Percentiles rank a stretch among this genome's conserved stretches.
phyloP scores from a whole-genome alignment of 768 basidiomycete genomes.

The Boletus subcaerulescens region DNA sequence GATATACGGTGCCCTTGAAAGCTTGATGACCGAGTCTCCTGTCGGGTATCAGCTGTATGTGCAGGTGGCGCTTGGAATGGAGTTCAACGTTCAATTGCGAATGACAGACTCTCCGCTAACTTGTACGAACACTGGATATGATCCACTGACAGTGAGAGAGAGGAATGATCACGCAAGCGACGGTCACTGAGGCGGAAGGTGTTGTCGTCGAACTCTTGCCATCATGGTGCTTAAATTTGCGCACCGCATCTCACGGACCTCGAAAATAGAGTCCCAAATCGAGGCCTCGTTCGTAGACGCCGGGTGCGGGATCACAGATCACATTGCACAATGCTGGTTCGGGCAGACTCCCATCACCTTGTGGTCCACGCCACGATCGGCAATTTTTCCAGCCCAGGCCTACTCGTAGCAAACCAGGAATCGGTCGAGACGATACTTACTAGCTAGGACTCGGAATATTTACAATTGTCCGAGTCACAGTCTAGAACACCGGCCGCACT shows the following conservation, averaged over 20 bases:
- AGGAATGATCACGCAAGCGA: neutral
- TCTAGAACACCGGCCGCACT: too few relatives aligned
- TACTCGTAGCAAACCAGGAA: too few relatives aligned
- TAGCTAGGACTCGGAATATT: too few relatives aligned
- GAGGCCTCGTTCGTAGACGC: conserved; percentile 4
- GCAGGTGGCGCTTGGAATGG: neutral
- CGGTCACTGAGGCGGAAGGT: neutral
- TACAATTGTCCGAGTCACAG: too few relatives aligned
- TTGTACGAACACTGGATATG: neutral
- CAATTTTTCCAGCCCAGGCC: too few relatives aligned
- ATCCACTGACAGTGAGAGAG: neutral
- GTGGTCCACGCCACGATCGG: too few relatives aligned
- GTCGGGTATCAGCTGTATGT: neutral
- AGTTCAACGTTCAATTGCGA: neutral
- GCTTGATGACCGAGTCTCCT: conserved; percentile 1
- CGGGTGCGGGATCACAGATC: neutral
- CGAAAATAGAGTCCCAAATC: conserved; percentile 13
- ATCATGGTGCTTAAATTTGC: conserved; percentile 21
- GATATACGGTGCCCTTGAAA: neutral
- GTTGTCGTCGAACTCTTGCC: neutral
- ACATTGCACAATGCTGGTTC: neutral
- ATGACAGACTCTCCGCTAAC: neutral
- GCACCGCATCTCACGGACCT: conserved; percentile 22
- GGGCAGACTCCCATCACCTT: too few relatives aligned
- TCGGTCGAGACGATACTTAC: too few relatives aligned